Evolutionary conservation across 2,329 filamentous ascomycete genomes (phyloP), one percentile per base, ranked within the genome.

Genomic region (Delphinella strobiligena): DNA sequence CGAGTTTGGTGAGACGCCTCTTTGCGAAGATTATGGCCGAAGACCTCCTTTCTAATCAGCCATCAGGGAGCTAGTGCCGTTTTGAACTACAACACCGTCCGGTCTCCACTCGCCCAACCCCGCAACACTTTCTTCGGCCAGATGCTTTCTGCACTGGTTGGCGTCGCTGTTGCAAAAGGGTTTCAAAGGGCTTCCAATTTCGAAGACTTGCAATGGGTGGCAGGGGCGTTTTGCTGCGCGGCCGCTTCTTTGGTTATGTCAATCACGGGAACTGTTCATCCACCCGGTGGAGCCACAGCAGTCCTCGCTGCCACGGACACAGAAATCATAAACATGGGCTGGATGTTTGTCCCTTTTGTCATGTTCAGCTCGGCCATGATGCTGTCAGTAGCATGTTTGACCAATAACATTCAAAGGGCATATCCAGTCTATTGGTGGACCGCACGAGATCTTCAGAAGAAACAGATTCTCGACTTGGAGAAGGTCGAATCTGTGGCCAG

Each of bases 401-500:
- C 65, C 43, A 69, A 69, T 47, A 69, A 70, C 43, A 55, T 68
- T 7, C 53, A 65, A 37, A 51, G 67, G 19, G 59, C 61, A 40
- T 70, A 66, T 45, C 67, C 67, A 1, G 40, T 63, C 2, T 69
- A 61, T 39, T 70, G 67, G 67, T 69, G 65, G 66, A 65, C 45
- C 16, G 45, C 33, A n/a, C 51, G 35, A 40, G 56, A 49, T 48
- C 52, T 51, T 46, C 14, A 40, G 4, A 51, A 5, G 36, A 51
- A 43, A 18, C 43, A 44, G 8, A 34, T 42, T 12, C 42, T 47
- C 37, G 41, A 49, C 16, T 30, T 41, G 19, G 45, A 48, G 15
- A 36, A 41, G n/a, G 37, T 38, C 11, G 30, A 8, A n/a, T 27
- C 22, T 7, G 12, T 7, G 22, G 22, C 22, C 12, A n/a, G n/a